A percentile compares a stretch with the other conserved stretches of the same genome.
Conservation (phyloP, 2,329 filamentous ascomycete species). For the Verruconis gallopava region DNA sequence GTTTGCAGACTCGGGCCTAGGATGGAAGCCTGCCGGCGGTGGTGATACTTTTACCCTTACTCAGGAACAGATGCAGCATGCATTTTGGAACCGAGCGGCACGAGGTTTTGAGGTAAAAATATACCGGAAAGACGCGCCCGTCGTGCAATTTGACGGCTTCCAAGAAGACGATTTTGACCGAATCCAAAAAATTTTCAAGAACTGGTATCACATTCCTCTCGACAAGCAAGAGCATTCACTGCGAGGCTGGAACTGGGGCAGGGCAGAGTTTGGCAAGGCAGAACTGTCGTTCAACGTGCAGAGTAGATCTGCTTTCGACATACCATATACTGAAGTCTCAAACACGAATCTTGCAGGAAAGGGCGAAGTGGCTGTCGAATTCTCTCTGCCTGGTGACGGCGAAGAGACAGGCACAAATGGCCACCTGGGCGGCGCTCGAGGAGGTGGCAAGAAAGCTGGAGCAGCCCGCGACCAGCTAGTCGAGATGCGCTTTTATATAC, state of each 20-base stretch:
- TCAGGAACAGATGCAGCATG: slow-evolving; percentile 67
- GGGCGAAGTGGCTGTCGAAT: slow-evolving; percentile 94
- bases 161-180: slow-evolving; percentile 89
- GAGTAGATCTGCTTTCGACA: slow-evolving; percentile 90
- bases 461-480: slow-evolving; percentile 86
- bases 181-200: slow-evolving; percentile 84
- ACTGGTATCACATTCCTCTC: slow-evolving; percentile 90
- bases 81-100: slow-evolving; percentile 89
- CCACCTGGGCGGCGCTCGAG: slow-evolving; percentile 57
- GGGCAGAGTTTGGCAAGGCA: slow-evolving; percentile 89
- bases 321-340: slow-evolving; percentile 92
- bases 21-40: slow-evolving; percentile 82
- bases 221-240: slow-evolving; percentile 90
- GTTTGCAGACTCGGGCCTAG: slow-evolving; percentile 85
- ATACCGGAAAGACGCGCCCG: slow-evolving; percentile 65
- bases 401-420: slow-evolving; percentile 62
- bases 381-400: slow-evolving; percentile 58
- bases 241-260: slow-evolving; percentile 98
- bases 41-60: slow-evolving; percentile 92
- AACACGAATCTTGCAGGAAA: slow-evolving; percentile 97
- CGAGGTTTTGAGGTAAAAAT: slow-evolving; percentile 93
- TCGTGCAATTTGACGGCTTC: slow-evolving; percentile 92
- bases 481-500: slow-evolving; percentile 98
- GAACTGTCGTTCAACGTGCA: slow-evolving; percentile 95
- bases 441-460: slow-evolving; percentile 76